Percentiles rank a stretch among this genome's conserved stretches.
Evolutionary conservation across 495 filamentous ascomycete genomes (phyloP).

Genomic region (Apiosordaria backusii): DNA sequence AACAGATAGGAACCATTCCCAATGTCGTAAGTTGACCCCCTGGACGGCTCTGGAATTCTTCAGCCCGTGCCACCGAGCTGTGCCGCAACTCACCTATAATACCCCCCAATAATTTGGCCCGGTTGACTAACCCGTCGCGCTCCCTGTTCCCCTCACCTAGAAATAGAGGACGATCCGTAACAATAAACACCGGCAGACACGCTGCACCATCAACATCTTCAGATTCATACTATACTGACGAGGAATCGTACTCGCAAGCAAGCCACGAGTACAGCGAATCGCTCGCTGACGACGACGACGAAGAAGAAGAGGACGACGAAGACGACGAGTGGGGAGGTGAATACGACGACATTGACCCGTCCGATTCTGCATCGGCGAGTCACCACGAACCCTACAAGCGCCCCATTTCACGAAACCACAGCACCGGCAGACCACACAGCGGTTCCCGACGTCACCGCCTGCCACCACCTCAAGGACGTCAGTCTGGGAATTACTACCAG

Average conservation of each 20-base stretch:
- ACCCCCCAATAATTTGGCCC: slow-evolving; percentile 7
- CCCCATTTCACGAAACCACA: slow-evolving; percentile 29
- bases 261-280: slow-evolving; percentile 37
- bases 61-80: slow-evolving; percentile 15
- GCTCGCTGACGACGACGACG: slow-evolving; percentile 53
- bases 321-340: slow-evolving; percentile 53
- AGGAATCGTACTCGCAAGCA: slow-evolving; percentile 25
- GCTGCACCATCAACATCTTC: slow-evolving; percentile 33
- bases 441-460: slow-evolving; percentile 38
- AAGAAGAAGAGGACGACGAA: slow-evolving; percentile 44
- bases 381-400: slow-evolving; percentile 23
- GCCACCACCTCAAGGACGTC: slow-evolving; percentile 29
- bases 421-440: slow-evolving; percentile 33
- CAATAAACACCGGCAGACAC: slow-evolving; percentile 40
- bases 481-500: slow-evolving; percentile 32
- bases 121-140: slow-evolving; percentile 17
- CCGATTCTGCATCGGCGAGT: slow-evolving; percentile 70
- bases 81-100: slow-evolving; percentile 18
- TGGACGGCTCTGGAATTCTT: slow-evolving; percentile 9
- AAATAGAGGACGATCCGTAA: slow-evolving; percentile 30
- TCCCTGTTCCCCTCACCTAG: slow-evolving; percentile 29
- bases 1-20: slow-evolving; percentile 33
- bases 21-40: slow-evolving; percentile 46
- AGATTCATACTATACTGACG: slow-evolving; percentile 28
- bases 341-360: slow-evolving; percentile 68